phyloP scores from a whole-genome alignment of 78 protist species.

The Polysphondylium violaceum region DNA sequence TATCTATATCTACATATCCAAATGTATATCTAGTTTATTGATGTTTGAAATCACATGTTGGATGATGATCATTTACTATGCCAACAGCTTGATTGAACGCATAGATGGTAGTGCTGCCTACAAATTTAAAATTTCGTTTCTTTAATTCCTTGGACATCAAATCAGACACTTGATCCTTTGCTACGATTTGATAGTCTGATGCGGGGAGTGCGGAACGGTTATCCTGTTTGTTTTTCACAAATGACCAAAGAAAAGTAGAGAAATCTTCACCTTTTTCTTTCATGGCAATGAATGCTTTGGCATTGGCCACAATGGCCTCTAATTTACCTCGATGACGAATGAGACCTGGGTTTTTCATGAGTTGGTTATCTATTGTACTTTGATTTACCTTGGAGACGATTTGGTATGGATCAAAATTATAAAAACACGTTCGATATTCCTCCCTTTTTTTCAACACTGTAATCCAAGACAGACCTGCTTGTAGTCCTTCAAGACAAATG shows the following conservation, averaged over 20 bases:
- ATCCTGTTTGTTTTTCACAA: conserved; percentile 17
- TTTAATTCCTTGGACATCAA: conserved; percentile 52
- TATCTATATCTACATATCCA: neutral
- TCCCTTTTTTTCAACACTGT: conserved; percentile 30
- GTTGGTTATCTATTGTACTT: neutral
- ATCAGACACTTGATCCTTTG: conserved; percentile 20
- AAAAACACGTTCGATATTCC: neutral
- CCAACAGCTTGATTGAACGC: conserved; percentile 74
- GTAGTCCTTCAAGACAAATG: conserved; percentile 40
- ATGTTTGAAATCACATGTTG: conserved; percentile 18
- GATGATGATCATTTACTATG: conserved; percentile 35
- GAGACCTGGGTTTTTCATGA: conserved; percentile 16
- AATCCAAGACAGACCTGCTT: conserved; percentile 54
- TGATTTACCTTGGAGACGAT: conserved; percentile 7
- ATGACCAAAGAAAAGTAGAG: conserved; percentile 23
- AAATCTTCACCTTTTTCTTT: conserved; percentile 10
- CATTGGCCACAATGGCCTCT: conserved; percentile 39
- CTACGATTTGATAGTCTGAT: neutral
- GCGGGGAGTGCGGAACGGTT: neutral
- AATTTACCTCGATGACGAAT: conserved; percentile 50
- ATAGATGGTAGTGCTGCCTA: conserved; percentile 58
- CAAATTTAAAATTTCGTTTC: conserved; percentile 38
- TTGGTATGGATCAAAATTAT: conserved; percentile 20
- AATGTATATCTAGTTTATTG: no score
- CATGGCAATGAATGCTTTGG: conserved; percentile 20